Evolutionary conservation across 2,329 filamentous ascomycete species (phyloP), one percentile per base, ranked within the genome.

Genomic region (Cryphonectria naterciae): DNA sequence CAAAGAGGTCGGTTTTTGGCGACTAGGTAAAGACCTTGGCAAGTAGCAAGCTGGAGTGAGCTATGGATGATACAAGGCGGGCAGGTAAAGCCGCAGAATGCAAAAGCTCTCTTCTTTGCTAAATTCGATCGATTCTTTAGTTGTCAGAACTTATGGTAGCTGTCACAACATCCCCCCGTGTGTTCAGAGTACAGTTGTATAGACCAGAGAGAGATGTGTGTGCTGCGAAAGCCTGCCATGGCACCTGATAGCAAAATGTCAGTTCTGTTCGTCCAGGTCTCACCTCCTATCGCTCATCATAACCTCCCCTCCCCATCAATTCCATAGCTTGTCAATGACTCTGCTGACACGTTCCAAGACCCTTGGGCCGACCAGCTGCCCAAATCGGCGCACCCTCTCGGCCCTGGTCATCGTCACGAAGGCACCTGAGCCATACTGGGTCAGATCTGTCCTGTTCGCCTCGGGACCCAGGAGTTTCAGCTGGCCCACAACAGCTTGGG

Each of bases 401-500:
- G 81, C 80, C 1, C 75, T 75, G 1, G 80, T 74, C 89, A 93
- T 91, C 61, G 81, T 79, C 1, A 92, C 78, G 74, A 93, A 91
- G 1, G 77, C 81, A 1, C 83, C 79, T 35, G 92, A 75, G 0
- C 86, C 87, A 72, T 79, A 83, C 17, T 75, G 73, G 10, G 72
- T 75, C 2, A 66, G 67, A 39, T 28, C 39, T 54, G 75, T 71
- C 32, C 6, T 22, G 35, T 69, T 63, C 1, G 67, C 15, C 41
- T 72, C 49, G 19, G 72, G 74, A 25, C 76, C 76, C 8, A 79
- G 80, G 8, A 75, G 75, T 74, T 84, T 84, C 17, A 89, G 70
- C n/a, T 78, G 77, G 0, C 80, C 81, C 46, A 93, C 80, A 1
- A 93, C 82, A 13, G 84, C 83, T 77, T 94, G 92, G 2, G 92